phyloP scores from a whole-genome alignment of 2,329 filamentous ascomycete genomes.

The Chrysosporium queenslandicum region DNA sequence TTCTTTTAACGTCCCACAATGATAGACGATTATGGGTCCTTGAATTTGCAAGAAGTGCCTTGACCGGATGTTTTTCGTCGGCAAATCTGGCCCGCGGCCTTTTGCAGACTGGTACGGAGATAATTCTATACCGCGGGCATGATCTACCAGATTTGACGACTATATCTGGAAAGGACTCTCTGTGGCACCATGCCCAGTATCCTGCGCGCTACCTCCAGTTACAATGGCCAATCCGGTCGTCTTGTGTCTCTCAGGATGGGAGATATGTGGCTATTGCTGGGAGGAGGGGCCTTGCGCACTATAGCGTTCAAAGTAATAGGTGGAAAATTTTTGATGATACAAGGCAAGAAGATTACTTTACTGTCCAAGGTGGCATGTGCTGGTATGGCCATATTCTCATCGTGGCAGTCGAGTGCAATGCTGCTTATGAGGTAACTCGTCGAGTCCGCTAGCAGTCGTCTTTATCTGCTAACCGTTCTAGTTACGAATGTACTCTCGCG shows the following conservation, averaged over 20 bases:
- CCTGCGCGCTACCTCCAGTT: slow-evolving; percentile 75
- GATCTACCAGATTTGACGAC: slow-evolving; percentile 83
- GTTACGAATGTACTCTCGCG: slow-evolving; percentile 85
- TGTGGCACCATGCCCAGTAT: slow-evolving; percentile 91
- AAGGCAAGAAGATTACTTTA: slow-evolving; percentile 76
- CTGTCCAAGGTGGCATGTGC: slow-evolving; percentile 91
- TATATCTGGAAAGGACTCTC: slow-evolving; percentile 78
- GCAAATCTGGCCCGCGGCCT: slow-evolving; percentile 84
- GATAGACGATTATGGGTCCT: slow-evolving; percentile 76
- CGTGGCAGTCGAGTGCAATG: slow-evolving; percentile 78
- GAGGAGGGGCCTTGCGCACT: slow-evolving; percentile 80
- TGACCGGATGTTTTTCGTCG: slow-evolving; percentile 81
- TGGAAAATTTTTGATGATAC: slow-evolving; percentile 91
- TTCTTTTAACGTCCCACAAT: slow-evolving; percentile 60
- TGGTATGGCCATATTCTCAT: slow-evolving; percentile 96
- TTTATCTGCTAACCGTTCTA: slow-evolving; percentile 25
- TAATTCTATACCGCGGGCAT: slow-evolving; percentile 90
- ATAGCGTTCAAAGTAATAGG: slow-evolving; percentile 83
- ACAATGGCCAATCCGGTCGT: slow-evolving; percentile 85
- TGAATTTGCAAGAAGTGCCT: slow-evolving; percentile 89
- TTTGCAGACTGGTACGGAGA: slow-evolving; percentile 73
- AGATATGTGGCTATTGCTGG: slow-evolving; percentile 96
- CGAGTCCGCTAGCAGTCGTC: neutral
- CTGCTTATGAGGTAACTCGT: slow-evolving; percentile 57
- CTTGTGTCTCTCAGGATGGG: slow-evolving; percentile 82